phyloP scores from a whole-genome alignment of 129 eudicot genomes.

The Flaveria robusta region DNA sequence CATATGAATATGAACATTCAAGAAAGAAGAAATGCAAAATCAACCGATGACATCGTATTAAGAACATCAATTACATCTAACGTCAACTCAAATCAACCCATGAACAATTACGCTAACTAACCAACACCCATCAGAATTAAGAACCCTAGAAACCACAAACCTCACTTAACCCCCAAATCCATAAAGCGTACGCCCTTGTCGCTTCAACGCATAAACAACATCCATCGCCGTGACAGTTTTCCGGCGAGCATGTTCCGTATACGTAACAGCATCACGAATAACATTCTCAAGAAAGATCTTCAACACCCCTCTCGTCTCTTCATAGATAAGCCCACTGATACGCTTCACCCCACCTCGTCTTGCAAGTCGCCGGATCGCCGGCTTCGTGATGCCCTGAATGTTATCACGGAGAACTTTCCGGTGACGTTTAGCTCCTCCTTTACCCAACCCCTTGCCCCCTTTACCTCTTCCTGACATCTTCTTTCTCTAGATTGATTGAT shows the following conservation, averaged over 20 bases:
- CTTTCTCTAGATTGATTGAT: too few species aligned
- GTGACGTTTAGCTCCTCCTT: background rate
- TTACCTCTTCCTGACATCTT: background rate
- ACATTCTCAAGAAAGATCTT: background rate
- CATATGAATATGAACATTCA: too few species aligned
- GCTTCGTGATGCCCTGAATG: background rate
- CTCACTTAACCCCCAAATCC: background rate
- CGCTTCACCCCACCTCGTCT: background rate
- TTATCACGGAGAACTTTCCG: conserved; percentile 1
- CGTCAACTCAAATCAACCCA: background rate
- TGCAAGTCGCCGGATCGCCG: background rate
- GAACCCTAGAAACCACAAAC: background rate
- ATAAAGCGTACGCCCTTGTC: background rate
- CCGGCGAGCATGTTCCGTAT: background rate
- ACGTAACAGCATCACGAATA: background rate
- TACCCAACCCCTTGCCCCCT: background rate
- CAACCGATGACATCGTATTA: too few species aligned
- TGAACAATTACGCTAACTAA: background rate
- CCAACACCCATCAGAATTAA: background rate
- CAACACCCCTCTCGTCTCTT: background rate
- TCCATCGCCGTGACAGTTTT: background rate
- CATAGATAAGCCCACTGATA: background rate
- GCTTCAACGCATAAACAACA: background rate
- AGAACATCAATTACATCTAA: background rate
- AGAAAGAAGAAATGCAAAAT: background rate